These are phyloP conservation scores for Skeletonema costatum DNA, from an alignment of 108 stramenopile species.

Conservation along the genomic window DNA sequence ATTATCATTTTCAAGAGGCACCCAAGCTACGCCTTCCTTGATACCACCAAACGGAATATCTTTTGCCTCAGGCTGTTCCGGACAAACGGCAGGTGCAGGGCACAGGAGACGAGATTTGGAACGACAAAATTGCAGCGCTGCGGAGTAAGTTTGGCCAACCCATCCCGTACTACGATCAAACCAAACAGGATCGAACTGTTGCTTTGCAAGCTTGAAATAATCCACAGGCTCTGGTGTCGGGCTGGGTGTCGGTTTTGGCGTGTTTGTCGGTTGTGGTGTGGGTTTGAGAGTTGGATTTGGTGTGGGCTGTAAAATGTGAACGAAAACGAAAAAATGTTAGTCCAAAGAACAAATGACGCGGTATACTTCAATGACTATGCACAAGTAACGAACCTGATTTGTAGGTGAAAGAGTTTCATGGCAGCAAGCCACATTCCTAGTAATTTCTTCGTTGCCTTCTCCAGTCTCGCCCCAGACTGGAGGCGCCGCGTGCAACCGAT, in stretches of 20 bases:
- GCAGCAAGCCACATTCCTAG: conserved; percentile 33
- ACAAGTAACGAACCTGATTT: neutral
- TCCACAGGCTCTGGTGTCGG: neutral
- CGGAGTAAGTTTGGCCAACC: conserved; percentile 27
- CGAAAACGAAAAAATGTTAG: neutral
- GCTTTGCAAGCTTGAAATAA: neutral
- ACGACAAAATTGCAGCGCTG: conserved; percentile 25
- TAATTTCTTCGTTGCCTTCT: conserved; percentile 31
- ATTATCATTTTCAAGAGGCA: neutral
- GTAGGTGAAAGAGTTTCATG: neutral
- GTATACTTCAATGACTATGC: neutral
- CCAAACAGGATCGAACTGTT: conserved; percentile 20
- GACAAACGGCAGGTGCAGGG: neutral
- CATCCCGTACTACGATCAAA: conserved; percentile 28
- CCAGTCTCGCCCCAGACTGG: conserved; percentile 9
- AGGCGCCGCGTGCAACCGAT: conserved; percentile 12
- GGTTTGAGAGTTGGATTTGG: neutral
- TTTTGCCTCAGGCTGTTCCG: conserved; percentile 20
- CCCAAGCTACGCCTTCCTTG: neutral
- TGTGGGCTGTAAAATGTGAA: neutral
- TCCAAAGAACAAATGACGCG: neutral
- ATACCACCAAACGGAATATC: conserved; percentile 8
- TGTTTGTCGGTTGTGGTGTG: neutral
- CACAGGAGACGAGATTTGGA: conserved; percentile 18
- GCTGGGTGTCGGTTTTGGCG: no score